Conservation (phyloP, 2,329 filamentous ascomycete species). For the Salinomyces thailandicus region DNA sequence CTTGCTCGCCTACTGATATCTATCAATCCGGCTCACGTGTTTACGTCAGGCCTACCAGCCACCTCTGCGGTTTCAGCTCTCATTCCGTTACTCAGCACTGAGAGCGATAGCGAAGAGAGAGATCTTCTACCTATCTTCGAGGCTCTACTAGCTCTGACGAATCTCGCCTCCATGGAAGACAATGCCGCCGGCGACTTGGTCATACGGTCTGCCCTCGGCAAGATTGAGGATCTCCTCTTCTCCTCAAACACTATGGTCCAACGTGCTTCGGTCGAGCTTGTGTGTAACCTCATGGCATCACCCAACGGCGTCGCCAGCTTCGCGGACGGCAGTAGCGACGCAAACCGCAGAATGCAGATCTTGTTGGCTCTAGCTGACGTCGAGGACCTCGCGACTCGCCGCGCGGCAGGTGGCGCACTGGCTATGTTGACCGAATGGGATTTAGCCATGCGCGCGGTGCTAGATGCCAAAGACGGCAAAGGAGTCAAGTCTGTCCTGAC, state of each 20-base stretch:
- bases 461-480: constrained; percentile 47
- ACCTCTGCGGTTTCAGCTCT: constrained; percentile 76
- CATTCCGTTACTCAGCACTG: constrained; percentile 60
- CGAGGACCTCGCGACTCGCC: constrained; percentile 66
- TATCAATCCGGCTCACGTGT: constrained; percentile 56
- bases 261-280: constrained; percentile 74
- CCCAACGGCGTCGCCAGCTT: constrained; percentile 59
- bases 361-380: constrained; percentile 80
- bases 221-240: constrained; percentile 75
- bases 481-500: constrained; percentile 71
- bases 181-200: constrained; percentile 54
- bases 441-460: constrained; percentile 57
- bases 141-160: constrained; percentile 81
- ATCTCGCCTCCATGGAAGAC: constrained; percentile 69
- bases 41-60: constrained; percentile 62
- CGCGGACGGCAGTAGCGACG: constrained; percentile 52
- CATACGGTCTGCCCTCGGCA: constrained; percentile 61
- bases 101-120: constrained; percentile 47
- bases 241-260: constrained; percentile 64
- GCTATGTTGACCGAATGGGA: constrained; percentile 76
- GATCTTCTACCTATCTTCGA: constrained; percentile 88
- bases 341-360: constrained; percentile 66
- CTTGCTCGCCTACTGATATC: constrained; percentile 55
- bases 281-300: constrained; percentile 77
- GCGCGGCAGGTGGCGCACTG: constrained; percentile 77